Conservation (phyloP, 2,329 filamentous ascomycete species). For the Botrytis pseudocinerea region DNA sequence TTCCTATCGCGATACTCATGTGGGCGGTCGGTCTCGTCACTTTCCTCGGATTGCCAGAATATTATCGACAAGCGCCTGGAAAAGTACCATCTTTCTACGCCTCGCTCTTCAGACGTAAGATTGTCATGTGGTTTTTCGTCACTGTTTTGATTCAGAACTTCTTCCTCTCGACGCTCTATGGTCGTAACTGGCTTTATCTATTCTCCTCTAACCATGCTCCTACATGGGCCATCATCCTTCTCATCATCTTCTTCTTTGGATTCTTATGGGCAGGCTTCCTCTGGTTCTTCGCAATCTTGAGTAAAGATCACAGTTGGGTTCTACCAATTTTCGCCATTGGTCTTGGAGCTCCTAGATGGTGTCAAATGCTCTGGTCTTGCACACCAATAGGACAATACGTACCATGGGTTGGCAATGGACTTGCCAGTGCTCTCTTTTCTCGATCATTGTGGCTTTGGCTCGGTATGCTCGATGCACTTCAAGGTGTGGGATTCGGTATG, state of each 20-base stretch:
- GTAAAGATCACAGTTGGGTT: constrained; percentile 63
- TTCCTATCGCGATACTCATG: constrained; percentile 58
- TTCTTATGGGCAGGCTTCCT: constrained; percentile 57
- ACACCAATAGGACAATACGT: constrained; percentile 61
- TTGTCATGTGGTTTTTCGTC: constrained; percentile 67
- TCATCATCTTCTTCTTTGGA: constrained; percentile 57
- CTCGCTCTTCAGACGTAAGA: constrained; percentile 61
- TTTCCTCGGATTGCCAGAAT: constrained; percentile 63
- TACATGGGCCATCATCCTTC: constrained; percentile 56
- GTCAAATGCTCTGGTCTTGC: constrained; percentile 66
- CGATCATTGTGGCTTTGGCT: constrained; percentile 66
- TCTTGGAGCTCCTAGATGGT: constrained; percentile 65
- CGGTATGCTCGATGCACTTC: constrained; percentile 63
- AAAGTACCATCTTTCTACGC: constrained; percentile 65
- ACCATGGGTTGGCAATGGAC: constrained; percentile 57
- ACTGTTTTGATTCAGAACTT: constrained; percentile 49
- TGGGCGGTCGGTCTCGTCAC: constrained; percentile 57
- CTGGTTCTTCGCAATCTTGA: constrained; percentile 54
- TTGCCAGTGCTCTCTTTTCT: constrained; percentile 56
- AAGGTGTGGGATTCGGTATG: constrained; percentile 68
- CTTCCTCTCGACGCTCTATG: constrained; percentile 59
- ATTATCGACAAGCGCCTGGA: constrained; percentile 65
- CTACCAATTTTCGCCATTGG: constrained; percentile 67
- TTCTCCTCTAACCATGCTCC: constrained; percentile 46
- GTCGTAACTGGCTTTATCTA: constrained; percentile 61